These are phyloP conservation scores for Aristolochia fimbriata DNA, from an alignment of 164 flowering plant genomes.

Conservation along the genomic window DNA sequence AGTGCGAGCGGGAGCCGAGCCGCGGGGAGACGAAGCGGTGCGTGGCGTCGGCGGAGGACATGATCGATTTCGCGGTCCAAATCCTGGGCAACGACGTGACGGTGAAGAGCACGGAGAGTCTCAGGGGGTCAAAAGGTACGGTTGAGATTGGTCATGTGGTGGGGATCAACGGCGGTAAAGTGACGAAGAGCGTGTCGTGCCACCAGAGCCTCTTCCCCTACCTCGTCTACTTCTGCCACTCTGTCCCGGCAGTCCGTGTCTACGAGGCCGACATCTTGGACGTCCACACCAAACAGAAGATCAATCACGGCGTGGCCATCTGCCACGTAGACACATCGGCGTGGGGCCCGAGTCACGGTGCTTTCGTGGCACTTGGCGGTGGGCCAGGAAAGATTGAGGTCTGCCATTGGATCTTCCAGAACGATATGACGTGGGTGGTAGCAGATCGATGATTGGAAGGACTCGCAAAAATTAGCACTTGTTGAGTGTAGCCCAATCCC, in stretches of 20 bases:
- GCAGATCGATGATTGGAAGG: constrained; percentile 12
- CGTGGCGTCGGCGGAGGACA: constrained; percentile 70
- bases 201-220: constrained; percentile 84
- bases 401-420: constrained; percentile 35
- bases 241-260: constrained; percentile 76
- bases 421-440: constrained; percentile 28
- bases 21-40: constrained; percentile 77
- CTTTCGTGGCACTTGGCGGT: constrained; percentile 65
- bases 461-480: too few relatives aligned
- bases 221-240: constrained; percentile 77
- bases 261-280: constrained; percentile 69
- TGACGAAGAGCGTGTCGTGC: constrained; percentile 71
- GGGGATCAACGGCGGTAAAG: constrained; percentile 61
- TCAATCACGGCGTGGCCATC: constrained; percentile 74
- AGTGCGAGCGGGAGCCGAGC: constrained; percentile 77
- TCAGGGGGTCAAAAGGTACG: constrained; percentile 39
- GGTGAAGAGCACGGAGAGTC: constrained; percentile 51
- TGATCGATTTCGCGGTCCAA: constrained; percentile 73
- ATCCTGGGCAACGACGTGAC: constrained; percentile 42
- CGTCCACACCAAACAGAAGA: constrained; percentile 26
- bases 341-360: constrained; percentile 72
- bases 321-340: constrained; percentile 82
- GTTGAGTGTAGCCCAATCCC: too few relatives aligned
- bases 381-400: constrained; percentile 60
- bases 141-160: constrained; percentile 58